phyloP scores from a whole-genome alignment of 2,329 filamentous ascomycete genomes.

The Aspergillus puulaauensis region DNA sequence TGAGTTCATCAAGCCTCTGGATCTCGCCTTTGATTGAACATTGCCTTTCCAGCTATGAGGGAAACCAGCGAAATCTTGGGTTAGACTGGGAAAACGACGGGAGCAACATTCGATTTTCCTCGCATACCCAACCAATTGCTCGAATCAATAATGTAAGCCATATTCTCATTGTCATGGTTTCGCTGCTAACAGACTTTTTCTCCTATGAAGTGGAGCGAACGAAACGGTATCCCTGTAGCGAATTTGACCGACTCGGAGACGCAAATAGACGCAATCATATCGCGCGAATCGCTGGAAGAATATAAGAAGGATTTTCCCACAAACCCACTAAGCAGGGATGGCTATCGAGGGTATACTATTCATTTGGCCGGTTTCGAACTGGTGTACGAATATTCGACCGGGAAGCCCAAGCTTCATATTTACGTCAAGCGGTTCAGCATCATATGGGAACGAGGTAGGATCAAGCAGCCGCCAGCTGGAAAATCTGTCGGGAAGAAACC shows the following conservation, averaged over 20 bases:
- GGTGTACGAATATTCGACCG: conserved; percentile 30
- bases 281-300: conserved; percentile 23
- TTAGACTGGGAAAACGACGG: conserved; percentile 31
- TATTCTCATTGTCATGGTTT: neutral
- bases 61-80: conserved; percentile 1
- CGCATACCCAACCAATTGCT: conserved; percentile 13
- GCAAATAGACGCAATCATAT: conserved; percentile 34
- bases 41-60: conserved; percentile 20
- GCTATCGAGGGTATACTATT: conserved; percentile 28
- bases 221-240: conserved; percentile 16
- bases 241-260: conserved; percentile 36
- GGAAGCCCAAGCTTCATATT: conserved; percentile 24
- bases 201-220: conserved; percentile 26
- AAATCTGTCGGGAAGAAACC: conserved; percentile 22
- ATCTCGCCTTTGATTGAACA: conserved; percentile 25
- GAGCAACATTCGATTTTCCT: conserved; percentile 32
- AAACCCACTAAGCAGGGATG: conserved; percentile 17
- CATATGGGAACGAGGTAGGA: conserved; percentile 18
- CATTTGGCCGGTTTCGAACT: conserved; percentile 36
- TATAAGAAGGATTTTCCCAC: conserved; percentile 20
- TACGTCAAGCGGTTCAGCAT: conserved; percentile 27
- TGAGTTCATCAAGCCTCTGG: conserved; percentile 26
- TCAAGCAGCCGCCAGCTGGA: conserved; percentile 12
- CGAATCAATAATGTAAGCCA: conserved; percentile 32
- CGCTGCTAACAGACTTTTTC: neutral